Evolutionary conservation across 768 basidiomycete genomes (phyloP).

Genomic region (Stropharia rugosoannulata): DNA sequence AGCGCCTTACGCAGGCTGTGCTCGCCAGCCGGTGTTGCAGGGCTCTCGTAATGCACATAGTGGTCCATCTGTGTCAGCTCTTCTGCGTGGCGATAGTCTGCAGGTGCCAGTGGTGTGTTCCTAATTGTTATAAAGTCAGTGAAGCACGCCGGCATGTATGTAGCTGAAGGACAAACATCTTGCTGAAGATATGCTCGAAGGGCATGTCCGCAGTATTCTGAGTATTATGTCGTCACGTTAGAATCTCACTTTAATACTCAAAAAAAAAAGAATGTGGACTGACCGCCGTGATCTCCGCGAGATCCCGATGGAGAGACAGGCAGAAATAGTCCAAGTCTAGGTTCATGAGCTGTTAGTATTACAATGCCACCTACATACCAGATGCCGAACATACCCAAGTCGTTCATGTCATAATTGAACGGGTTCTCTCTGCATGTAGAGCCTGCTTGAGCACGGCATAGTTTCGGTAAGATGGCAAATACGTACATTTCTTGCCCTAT

Average conservation of each 20-base stretch:
- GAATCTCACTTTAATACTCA: background rate
- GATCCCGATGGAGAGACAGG: constrained; percentile 56
- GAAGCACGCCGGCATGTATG: background rate
- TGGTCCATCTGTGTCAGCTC: constrained; percentile 37
- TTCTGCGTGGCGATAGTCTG: constrained; percentile 51
- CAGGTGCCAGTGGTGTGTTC: constrained; percentile 69
- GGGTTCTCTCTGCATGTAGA: constrained; percentile 48
- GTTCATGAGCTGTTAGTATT: constrained; percentile 4
- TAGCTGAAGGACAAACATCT: constrained; percentile 25
- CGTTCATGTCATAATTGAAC: constrained; percentile 62
- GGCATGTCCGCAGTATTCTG: constrained; percentile 56
- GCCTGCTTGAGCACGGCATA: background rate
- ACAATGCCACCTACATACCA: too few relatives aligned
- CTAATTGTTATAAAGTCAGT: constrained; percentile 15
- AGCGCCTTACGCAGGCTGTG: background rate
- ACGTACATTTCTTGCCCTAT: constrained; percentile 61
- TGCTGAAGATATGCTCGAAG: constrained; percentile 47
- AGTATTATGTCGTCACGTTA: constrained; percentile 4
- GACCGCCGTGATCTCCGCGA: constrained; percentile 69
- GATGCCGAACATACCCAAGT: constrained; percentile 42
- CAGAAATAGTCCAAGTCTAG: constrained; percentile 65
- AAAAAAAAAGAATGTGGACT: constrained; percentile 18
- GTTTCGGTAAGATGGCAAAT: background rate
- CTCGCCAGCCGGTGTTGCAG: background rate
- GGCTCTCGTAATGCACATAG: background rate